Base-by-base conservation (phyloP, 371 early-diverging fungal species). In the Astathelohania contejeani region DNA sequence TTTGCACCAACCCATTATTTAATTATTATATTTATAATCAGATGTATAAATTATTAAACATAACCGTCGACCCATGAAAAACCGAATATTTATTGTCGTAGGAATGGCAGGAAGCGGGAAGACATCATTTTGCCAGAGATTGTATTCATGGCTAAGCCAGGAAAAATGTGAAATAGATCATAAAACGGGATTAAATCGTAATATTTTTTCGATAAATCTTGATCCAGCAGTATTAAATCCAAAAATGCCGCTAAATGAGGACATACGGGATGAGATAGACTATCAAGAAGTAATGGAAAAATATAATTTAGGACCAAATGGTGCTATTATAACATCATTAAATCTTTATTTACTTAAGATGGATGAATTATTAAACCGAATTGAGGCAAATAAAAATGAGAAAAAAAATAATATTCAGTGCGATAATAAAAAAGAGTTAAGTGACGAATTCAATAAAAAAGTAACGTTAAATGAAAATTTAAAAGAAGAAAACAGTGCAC, bases 61-160 rank as follows among this genome's bases (percentile, higher is more conserved):
- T 32, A 32, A 32, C 12, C 12, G 4, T 32, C 32, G 7, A 4
- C 32, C 32, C 4, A 32, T 32, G 32, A 32, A 32, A 32, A n/a
- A n/a, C n/a, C 4, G 12, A 32, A 32, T 32, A 32, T 66, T 77
- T 54, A 29, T 77, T 16, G 62, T 72, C 38, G 73, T 76, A 26
- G 77, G 96, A 39, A 92, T 96, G 93, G 97, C 97, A 14, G 97
- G 97, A 22, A 83, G 86, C 16, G 97, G 97, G 49, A 96, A 96
- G 70, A 90, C 90, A 3, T 88, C 92, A 3, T 86, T 93, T 76
- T 85, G 90, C 82, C 90, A 92, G 80, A 27, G 64, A 25, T 42
- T 74, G 29, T 66, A 69, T 37, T 56, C 62, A 12, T 73, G 80
- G 62, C 57, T 72, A 2, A 62, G 60, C 7, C 54, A 60, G 26